Percentiles rank a stretch among this genome's conserved stretches.
These are phyloP conservation scores for Priceomyces haplophilus DNA, from an alignment of 805 yeast species.

Conservation along the genomic window DNA sequence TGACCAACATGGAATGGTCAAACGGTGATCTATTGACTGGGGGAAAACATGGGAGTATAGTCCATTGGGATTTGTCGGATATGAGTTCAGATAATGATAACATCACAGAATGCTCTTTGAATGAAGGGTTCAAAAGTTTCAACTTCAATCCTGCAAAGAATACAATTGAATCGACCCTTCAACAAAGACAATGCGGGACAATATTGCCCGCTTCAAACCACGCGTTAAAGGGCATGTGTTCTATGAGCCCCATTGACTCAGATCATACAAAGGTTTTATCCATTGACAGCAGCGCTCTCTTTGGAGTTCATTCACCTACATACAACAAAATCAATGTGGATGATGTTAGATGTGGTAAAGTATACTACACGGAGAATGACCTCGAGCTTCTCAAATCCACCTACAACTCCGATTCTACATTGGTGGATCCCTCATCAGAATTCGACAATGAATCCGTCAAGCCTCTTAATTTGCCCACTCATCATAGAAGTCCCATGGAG, in stretches of 20 bases:
- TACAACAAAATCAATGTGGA: constrained; percentile 27
- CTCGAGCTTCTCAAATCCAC: constrained; percentile 17
- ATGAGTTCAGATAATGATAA: constrained; percentile 14
- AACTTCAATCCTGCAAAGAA: constrained; percentile 31
- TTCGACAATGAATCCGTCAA: constrained; percentile 3
- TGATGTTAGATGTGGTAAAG: constrained; percentile 18
- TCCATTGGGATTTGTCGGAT: constrained; percentile 58
- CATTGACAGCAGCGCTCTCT: constrained; percentile 51
- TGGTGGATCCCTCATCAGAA: constrained; percentile 14
- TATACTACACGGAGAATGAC: constrained; percentile 31
- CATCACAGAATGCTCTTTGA: constrained; percentile 38
- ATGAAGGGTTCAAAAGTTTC: constrained; percentile 45
- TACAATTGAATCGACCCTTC: constrained; percentile 26
- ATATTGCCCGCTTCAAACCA: constrained; percentile 58
- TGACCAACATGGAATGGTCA: constrained; percentile 63
- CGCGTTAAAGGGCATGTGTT: constrained; percentile 45
- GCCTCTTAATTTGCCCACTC: neutral
- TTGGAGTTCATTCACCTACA: constrained; percentile 53
- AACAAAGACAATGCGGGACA: constrained; percentile 58
- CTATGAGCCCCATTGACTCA: constrained; percentile 22
- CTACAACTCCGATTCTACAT: constrained; percentile 16
- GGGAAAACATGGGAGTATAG: constrained; percentile 62
- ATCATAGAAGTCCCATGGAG: neutral
- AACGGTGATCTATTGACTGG: constrained; percentile 54
- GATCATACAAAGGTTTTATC: constrained; percentile 43